These are phyloP conservation scores for Cardamine occulta DNA, from an alignment of 345 rosid genomes.

Conservation along the genomic window DNA sequence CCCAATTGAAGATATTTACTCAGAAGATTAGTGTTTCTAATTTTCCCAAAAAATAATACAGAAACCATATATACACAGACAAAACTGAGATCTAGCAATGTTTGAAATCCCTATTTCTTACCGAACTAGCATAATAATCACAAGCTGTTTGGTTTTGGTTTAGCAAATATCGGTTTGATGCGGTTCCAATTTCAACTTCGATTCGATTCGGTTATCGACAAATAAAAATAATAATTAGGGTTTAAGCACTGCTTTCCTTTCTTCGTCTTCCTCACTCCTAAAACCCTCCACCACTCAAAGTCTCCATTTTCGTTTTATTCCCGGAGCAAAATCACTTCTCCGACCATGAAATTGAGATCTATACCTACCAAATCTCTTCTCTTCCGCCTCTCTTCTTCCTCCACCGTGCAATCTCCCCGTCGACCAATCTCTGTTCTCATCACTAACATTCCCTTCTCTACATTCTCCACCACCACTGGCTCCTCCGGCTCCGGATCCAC, in stretches of 20 bases:
- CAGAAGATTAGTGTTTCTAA: conserved; percentile 1
- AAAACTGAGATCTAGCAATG: background rate
- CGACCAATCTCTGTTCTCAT: conserved; percentile 39
- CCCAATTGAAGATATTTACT: background rate
- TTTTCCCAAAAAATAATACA: background rate
- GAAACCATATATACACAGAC: background rate
- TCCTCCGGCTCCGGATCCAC: conserved; percentile 26
- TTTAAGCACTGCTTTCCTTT: conserved; percentile 27
- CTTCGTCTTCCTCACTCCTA: conserved; percentile 36
- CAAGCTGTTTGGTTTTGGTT: background rate
- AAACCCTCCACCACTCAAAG: conserved; percentile 28
- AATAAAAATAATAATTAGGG: conserved; percentile 29
- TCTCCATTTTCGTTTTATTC: conserved; percentile 1
- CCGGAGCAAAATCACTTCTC: conserved; percentile 24
- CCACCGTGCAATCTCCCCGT: conserved; percentile 25
- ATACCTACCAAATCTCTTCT: conserved; percentile 39
- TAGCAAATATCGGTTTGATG: background rate
- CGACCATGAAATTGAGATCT: conserved; percentile 45
- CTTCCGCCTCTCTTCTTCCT: conserved; percentile 32
- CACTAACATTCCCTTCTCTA: conserved; percentile 48
- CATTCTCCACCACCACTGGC: conserved; percentile 30
- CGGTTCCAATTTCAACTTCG: background rate
- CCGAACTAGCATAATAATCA: background rate
- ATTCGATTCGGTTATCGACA: conserved; percentile 22
- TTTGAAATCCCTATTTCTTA: conserved; percentile 27